Evolutionary conservation across 331 rosid genomes (phyloP), one percentile per base, ranked within the genome.

Genomic region (Phaseolus coccineus): DNA sequence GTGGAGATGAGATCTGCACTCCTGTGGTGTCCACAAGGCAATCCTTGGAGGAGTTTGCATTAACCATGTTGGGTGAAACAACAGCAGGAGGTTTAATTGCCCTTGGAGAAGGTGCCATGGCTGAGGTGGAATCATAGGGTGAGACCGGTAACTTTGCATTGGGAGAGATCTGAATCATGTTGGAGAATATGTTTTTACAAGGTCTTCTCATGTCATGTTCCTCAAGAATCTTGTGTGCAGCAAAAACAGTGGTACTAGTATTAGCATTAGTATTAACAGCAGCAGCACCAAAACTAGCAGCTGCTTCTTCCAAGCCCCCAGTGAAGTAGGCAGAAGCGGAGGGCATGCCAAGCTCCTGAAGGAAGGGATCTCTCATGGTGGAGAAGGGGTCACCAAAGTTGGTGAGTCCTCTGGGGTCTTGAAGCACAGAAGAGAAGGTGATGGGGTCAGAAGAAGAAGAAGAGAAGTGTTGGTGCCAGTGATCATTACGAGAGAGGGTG

Each of bases 81-180:
- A 82, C 57, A 71, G 83, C 71, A 69, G 87, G 69, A 35, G 88
- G 70, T 62, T 80, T 84, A 53, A 87, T 82, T 85, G 68, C 81
- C 16, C 89, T 68, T 19, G 89, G 86, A 3, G 94, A 85, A 64
- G 74, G 73, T 11, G 87, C 78, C 61, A 80, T 13, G 39, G 65
- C 62, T 3, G 62, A 27, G 83, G 62, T 39, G 80, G 77, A 85
- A 71, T 81, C 88, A 74, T 89, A 65, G n/a, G 85, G 82, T 37
- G 87, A 47, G 3, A 80, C 67, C 0, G 84, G 68, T 69, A 82
- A 44, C 83, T 85, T 82, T 52, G 80, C 48, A 58, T 57, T 50
- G 3, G 97, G 96, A 74, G 97, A 92, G 94, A 95, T 95, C 97
- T 95, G 97, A 86, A 92, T 94, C 91, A 93, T 90, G 61, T 88